These are phyloP conservation scores for Alloteropsis semialata DNA, from an alignment of 176 grass and related monocot species.

Conservation along the genomic window DNA sequence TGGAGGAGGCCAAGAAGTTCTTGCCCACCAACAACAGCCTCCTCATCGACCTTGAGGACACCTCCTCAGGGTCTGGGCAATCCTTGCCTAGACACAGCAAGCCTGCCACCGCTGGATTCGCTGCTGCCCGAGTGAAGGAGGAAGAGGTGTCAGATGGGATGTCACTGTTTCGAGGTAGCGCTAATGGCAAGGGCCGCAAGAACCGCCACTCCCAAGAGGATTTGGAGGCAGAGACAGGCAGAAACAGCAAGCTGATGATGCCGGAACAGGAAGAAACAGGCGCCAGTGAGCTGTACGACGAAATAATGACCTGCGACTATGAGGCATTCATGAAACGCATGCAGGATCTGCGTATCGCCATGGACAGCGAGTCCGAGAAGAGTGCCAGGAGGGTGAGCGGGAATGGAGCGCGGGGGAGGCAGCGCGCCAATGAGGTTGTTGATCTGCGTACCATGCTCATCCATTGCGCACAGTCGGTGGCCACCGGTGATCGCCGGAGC, in stretches of 20 bases:
- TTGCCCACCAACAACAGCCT: conserved; percentile 34
- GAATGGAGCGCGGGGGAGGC: conserved; percentile 17
- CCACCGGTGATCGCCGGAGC: conserved; percentile 39
- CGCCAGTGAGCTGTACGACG: neutral
- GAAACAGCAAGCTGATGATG: conserved; percentile 48
- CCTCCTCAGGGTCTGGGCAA: neutral
- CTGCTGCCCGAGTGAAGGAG: neutral
- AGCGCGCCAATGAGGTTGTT: conserved; percentile 22
- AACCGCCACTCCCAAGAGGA: conserved; percentile 8
- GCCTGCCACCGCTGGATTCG: neutral
- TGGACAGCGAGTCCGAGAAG: neutral
- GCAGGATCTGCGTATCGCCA: conserved; percentile 16
- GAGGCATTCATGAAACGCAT: neutral
- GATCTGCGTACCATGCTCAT: conserved; percentile 67
- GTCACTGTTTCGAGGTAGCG: neutral
- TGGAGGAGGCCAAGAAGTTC: conserved; percentile 51
- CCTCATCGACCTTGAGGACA: conserved; percentile 17
- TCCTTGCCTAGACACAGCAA: neutral
- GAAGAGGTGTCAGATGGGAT: conserved; percentile 14
- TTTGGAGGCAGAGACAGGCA: conserved; percentile 44
- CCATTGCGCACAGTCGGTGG: conserved; percentile 61
- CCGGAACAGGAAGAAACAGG: conserved; percentile 27
- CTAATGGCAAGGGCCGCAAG: neutral
- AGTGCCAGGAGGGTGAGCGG: neutral
- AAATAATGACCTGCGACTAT: neutral